Conservation (phyloP, 352 stramenopile genomes). For the Plasmopara viticola region DNA sequence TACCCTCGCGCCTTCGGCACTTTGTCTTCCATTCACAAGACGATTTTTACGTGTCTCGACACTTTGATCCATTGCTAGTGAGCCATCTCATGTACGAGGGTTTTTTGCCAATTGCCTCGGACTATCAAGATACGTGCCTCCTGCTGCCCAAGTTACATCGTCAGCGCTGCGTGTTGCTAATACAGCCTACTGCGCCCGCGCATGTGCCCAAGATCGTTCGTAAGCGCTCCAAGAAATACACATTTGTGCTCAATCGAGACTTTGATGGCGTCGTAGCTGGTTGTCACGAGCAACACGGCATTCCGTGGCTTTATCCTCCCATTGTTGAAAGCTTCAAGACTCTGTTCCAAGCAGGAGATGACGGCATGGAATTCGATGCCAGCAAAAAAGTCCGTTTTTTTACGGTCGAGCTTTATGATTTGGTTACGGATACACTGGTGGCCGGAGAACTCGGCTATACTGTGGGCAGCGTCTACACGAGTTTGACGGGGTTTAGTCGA, state of each 20-base stretch:
- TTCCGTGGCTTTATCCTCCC: constrained; percentile 90
- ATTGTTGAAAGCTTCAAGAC: constrained; percentile 80
- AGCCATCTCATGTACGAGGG: constrained; percentile 90
- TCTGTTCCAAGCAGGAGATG: constrained; percentile 50
- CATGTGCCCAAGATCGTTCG: constrained; percentile 88
- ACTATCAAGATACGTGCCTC: constrained; percentile 58
- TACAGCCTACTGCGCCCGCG: constrained; percentile 30
- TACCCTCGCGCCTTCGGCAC: constrained; percentile 69
- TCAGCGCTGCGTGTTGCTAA: constrained; percentile 81
- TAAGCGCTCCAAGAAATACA: constrained; percentile 87
- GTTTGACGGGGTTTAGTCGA: constrained; percentile 73
- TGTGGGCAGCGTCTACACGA: constrained; percentile 89
- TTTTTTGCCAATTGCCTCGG: constrained; percentile 92
- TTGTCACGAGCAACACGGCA: constrained; percentile 89
- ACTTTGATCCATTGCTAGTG: constrained; percentile 85
- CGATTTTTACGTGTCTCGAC: constrained; percentile 90
- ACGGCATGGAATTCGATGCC: constrained; percentile 56
- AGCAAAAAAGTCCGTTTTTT: constrained; percentile 74
- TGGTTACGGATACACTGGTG: constrained; percentile 62
- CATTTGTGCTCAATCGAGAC: constrained; percentile 81
- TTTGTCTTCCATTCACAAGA: constrained; percentile 89
- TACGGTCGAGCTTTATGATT: constrained; percentile 88
- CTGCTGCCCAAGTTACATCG: constrained; percentile 87
- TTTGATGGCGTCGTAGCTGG: constrained; percentile 86
- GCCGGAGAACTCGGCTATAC: constrained; percentile 92